These are phyloP conservation scores for Flagelloscypha sp. DNA, from an alignment of 768 basidiomycete species.

Conservation along the genomic window DNA sequence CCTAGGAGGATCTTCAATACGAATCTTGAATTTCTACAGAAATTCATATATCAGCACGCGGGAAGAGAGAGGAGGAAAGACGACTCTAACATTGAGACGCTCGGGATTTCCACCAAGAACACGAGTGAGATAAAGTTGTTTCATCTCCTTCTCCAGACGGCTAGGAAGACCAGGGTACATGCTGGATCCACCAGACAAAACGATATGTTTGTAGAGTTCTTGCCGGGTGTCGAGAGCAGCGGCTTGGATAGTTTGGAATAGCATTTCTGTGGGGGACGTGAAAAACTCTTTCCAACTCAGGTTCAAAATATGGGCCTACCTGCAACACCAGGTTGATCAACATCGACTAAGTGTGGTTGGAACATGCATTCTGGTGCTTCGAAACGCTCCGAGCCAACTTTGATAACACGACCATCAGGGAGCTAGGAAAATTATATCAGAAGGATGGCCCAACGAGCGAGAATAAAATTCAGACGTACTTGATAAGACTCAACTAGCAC, in stretches of 20 bases:
- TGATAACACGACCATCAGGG: conserved; percentile 92
- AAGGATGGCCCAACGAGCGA: neutral
- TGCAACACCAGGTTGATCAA: conserved; percentile 95
- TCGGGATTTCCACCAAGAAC: conserved; percentile 78
- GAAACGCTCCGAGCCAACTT: conserved; percentile 96
- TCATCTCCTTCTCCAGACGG: conserved; percentile 98
- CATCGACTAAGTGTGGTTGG: conserved; percentile 95
- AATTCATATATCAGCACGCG: no score
- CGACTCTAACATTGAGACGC: conserved; percentile 71
- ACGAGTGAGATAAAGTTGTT: conserved; percentile 92
- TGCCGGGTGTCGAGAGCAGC: conserved; percentile 85
- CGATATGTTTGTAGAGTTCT: conserved; percentile 96
- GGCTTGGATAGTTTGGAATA: conserved; percentile 90
- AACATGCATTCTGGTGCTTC: conserved; percentile 99
- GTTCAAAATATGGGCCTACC: conserved; percentile 37
- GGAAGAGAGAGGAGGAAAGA: conserved; percentile 1
- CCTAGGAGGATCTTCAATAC: conserved; percentile 95
- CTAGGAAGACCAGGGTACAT: conserved; percentile 99
- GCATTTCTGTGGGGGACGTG: conserved; percentile 57
- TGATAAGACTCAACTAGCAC: conserved; percentile 94
- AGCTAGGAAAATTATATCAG: conserved; percentile 40
- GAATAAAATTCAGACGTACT: conserved; percentile 35
- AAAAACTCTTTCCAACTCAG: neutral
- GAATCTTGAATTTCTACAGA: conserved; percentile 95
- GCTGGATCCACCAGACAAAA: conserved; percentile 93